phyloP scores from a whole-genome alignment of 352 stramenopile species.

The Pythium brassicae region DNA sequence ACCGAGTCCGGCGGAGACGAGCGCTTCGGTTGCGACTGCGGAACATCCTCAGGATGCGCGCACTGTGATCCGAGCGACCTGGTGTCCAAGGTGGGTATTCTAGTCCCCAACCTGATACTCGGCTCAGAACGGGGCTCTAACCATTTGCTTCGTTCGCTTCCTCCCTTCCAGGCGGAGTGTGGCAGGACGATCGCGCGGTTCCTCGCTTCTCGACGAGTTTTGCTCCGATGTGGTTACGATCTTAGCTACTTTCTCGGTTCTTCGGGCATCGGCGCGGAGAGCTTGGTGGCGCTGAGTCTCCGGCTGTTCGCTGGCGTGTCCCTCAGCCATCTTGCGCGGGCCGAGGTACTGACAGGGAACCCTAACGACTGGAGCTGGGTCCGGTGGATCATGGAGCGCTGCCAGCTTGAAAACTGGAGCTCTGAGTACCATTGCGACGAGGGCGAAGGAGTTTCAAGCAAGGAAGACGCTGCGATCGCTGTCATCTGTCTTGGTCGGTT shows the following conservation, averaged over 20 bases:
- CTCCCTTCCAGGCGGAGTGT: conserved; percentile 2
- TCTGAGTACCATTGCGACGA: neutral
- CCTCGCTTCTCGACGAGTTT: conserved; percentile 8
- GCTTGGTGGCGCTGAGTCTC: conserved; percentile 3
- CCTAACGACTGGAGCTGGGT: conserved; percentile 9
- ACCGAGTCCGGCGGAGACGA: conserved; percentile 1
- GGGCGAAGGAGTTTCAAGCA: no score
- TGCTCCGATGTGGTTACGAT: conserved; percentile 13
- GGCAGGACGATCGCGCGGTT: conserved; percentile 14
- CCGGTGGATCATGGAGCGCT: conserved; percentile 10
- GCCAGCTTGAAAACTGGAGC: conserved; percentile 3
- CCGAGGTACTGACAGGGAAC: conserved; percentile 7
- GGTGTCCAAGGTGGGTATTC: conserved; percentile 13
- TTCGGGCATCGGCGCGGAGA: neutral
- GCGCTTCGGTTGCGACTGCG: conserved; percentile 9
- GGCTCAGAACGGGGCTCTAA: neutral
- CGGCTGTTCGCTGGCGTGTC: conserved; percentile 5
- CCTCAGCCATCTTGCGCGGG: conserved; percentile 7
- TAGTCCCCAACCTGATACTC: neutral
- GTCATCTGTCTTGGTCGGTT: conserved; percentile 13
- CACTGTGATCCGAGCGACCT: conserved; percentile 8
- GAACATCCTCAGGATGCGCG: conserved; percentile 2
- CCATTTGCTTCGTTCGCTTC: neutral
- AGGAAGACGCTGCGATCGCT: neutral
- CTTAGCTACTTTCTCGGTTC: conserved; percentile 12